Evolutionary conservation across 1,139 yeast genomes (phyloP), one percentile per base, ranked within the genome.

Genomic region (Spencermartinsiella ligniputridi): DNA sequence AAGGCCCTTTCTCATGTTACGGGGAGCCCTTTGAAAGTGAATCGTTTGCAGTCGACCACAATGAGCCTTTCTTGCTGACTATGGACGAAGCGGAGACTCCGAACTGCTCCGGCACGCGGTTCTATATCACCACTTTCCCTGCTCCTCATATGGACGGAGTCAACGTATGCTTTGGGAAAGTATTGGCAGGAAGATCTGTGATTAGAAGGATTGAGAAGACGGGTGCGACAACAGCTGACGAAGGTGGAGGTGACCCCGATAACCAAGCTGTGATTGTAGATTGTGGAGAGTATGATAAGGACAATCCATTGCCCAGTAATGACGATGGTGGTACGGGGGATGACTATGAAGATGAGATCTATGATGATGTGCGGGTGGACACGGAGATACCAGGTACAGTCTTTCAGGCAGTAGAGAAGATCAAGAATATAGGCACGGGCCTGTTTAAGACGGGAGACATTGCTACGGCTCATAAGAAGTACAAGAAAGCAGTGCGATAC

Each of bases 1-100:
- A 92, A 30, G 97, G 97, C 36, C 97, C 97, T 45, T 95, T 85
- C 66, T 84, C 95, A 24, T 90, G 89, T 54, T 92, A 90, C 63
- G 97, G 97, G 13, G 96, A 86, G 58, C 89, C 87, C 66, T 92
- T 92, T 62, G 95, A 85, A 61, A 98, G 92, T 63, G 98, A 92
- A 68, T 84, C 83, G 66, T 90, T 92, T 65, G 67, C 74, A 47
- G 67, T 78, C 55, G 75, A 75, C 54, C 97, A 92, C 63, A 90
- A 82, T 55, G 75, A 76, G 58, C 97, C 97, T 44, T 90, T 85
- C 64, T 72, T 90, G 56, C 75, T 92, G 58, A 86, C 96, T 16
- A 92, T 92, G 97, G 97, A 97, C 50, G 90, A 89, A 64, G 87
- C 96, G 3, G 16, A 8, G 3, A 97, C 97, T 11, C 90, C 96